phyloP scores from a whole-genome alignment of 2,329 filamentous ascomycete genomes.

The Colletotrichum chrysophilum region DNA sequence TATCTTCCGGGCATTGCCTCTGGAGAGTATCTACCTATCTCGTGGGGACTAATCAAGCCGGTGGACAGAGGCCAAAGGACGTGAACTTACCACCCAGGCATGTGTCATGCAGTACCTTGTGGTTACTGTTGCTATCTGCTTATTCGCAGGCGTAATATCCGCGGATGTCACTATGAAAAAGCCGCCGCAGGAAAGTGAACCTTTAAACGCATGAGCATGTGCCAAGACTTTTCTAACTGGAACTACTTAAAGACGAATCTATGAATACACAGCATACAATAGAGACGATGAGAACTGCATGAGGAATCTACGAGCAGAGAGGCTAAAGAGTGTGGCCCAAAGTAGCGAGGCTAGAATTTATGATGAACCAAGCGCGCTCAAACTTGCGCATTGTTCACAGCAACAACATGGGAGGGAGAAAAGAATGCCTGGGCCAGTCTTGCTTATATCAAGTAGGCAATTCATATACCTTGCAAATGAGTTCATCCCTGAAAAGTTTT shows the following conservation, averaged over 20 bases:
- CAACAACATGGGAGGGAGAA: background rate
- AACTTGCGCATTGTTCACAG: background rate
- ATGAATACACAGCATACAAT: background rate
- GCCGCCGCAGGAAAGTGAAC: background rate
- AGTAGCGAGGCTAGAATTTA: background rate
- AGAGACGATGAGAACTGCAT: background rate
- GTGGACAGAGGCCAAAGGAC: background rate
- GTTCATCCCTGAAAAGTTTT: rapidly evolving
- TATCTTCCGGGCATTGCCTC: too few relatives aligned
- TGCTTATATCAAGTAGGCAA: background rate
- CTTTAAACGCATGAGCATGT: background rate
- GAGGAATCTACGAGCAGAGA: background rate
- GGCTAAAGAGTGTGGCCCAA: background rate
- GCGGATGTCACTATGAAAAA: background rate
- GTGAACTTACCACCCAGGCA: background rate
- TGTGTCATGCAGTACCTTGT: background rate
- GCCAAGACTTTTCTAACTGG: background rate
- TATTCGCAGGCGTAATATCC: background rate
- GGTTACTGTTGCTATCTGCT: background rate
- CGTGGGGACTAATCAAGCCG: too few relatives aligned
- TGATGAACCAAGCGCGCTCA: background rate
- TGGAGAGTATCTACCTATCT: too few relatives aligned
- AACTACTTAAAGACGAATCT: rapidly evolving
- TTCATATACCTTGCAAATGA: background rate
- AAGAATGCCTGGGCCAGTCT: rapidly evolving